Conservation (phyloP, 2,329 filamentous ascomycete species). For the Chrysosphaeria jannelii region DNA sequence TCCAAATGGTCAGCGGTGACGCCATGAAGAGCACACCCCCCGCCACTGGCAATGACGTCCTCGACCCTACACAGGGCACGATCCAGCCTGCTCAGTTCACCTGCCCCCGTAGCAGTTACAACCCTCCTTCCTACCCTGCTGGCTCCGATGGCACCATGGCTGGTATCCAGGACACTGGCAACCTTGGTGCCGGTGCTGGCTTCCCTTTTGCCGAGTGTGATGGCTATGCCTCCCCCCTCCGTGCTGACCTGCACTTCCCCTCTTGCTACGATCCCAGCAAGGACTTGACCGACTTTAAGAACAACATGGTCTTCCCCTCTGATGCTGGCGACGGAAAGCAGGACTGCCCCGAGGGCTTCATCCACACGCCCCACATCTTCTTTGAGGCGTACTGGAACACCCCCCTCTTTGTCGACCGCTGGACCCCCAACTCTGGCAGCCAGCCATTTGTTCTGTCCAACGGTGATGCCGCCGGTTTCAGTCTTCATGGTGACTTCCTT, state of each 20-base stretch:
- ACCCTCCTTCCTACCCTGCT: slow-evolving; percentile 19
- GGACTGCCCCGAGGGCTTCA: slow-evolving; percentile 23
- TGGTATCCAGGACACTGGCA: slow-evolving; percentile 22
- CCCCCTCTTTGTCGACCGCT: slow-evolving; percentile 17
- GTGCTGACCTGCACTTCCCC: slow-evolving; percentile 40
- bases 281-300: slow-evolving; percentile 25
- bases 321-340: slow-evolving; percentile 13
- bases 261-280: slow-evolving; percentile 40
- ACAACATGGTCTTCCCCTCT: slow-evolving; percentile 35
- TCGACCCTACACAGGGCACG: slow-evolving; percentile 19
- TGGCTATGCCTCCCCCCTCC: slow-evolving; percentile 25
- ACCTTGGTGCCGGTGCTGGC: slow-evolving; percentile 25
- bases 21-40: slow-evolving; percentile 24
- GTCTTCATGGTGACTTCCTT: slow-evolving; percentile 41
- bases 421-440: slow-evolving; percentile 19
- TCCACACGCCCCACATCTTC: slow-evolving; percentile 26
- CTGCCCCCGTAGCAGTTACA: slow-evolving; percentile 21
- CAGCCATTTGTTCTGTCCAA: slow-evolving; percentile 39
- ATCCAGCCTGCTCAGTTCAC: slow-evolving; percentile 26
- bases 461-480: slow-evolving; percentile 40
- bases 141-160: slow-evolving; percentile 22
- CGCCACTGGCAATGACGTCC: slow-evolving; percentile 15
- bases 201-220: slow-evolving; percentile 44
- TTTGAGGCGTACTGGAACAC: slow-evolving; percentile 31
- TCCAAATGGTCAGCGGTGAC: slow-evolving; percentile 43